Evolutionary conservation across 441 rosid genomes (phyloP), one percentile per base, ranked within the genome.

Genomic region (Eutrema salsugineum): DNA sequence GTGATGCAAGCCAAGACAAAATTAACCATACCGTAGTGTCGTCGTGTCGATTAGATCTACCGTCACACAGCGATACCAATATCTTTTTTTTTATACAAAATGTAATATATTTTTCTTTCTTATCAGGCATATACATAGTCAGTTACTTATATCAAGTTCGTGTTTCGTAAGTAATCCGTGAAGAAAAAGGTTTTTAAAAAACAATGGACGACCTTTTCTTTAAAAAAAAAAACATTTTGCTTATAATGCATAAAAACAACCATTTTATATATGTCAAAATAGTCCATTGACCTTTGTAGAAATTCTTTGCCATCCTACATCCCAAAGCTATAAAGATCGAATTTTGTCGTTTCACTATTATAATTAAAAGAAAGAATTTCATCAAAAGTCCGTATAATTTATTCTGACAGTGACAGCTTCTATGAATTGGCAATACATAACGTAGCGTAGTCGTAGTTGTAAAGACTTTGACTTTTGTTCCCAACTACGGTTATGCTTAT

Each of bases 1-100:
- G 72, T 66, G 61, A 68, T 49, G 72, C 36, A 58, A 40, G 67
- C 61, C 47, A 40, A 38, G 77, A 66, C 72, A 73, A 66, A 73
- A 11, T 57, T 20, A 38, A 66, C 67, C 72, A 73, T 66, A 17
- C 51, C 17, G 24, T 20, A 3, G 9, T 55, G 58, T 42, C 66
- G 20, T 32, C 3, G 12, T 55, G 65, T 51, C 59, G 22, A 22
- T 58, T 33, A 71, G 47, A 51, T 71, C 69, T 43, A 30, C 44
- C 57, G 16, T 72, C 47, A 63, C 57, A 51, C 61, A 43, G 16
- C 32, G 40, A 15, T 22, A 15, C 40, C 7, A 12, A 40, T 22
- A 22, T 22, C 24, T 22, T 1, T 22, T 22, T 22, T 1, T 22
- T 1, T 22, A 22, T 22, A 22, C 24, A 22, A 3, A 1, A 22